Evolutionary conservation across 192 early-diverging fungal genomes (phyloP).

Genomic region (Radiomyces spectabilis): DNA sequence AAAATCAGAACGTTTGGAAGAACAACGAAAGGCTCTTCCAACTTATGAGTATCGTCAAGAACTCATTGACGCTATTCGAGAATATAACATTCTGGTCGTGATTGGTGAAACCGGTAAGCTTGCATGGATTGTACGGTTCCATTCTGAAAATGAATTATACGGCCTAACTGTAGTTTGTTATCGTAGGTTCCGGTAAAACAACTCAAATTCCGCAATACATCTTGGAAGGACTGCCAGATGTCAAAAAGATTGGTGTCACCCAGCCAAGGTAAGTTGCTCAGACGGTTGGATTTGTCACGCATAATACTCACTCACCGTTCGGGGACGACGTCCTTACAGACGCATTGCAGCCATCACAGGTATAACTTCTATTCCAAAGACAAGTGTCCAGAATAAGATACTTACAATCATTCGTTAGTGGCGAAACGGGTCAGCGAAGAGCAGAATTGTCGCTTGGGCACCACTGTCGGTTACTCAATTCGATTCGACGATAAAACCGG

Average conservation of each 20-base stretch:
- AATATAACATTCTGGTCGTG: conserved; percentile 80
- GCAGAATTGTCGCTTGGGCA: conserved; percentile 71
- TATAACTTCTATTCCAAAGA: not conserved
- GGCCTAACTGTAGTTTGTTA: too few relatives aligned
- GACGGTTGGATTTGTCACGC: too few relatives aligned
- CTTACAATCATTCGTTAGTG: conserved; percentile 33
- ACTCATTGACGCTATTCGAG: conserved; percentile 76
- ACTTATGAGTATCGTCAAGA: conserved; percentile 59
- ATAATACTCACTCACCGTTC: too few relatives aligned
- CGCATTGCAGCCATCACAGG: conserved; percentile 78
- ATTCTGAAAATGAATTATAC: not conserved
- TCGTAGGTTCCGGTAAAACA: conserved; percentile 69
- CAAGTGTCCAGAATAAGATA: not conserved
- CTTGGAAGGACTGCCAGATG: conserved; percentile 42
- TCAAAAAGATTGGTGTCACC: conserved; percentile 54
- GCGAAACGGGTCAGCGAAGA: conserved; percentile 96
- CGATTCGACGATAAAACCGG: conserved; percentile 94
- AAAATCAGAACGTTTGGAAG: not conserved
- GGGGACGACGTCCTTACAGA: too few relatives aligned
- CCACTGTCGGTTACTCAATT: conserved; percentile 85
- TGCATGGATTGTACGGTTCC: not conserved
- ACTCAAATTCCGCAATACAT: conserved; percentile 84
- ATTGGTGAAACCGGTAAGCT: conserved; percentile 88
- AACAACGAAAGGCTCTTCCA: conserved; percentile 18
- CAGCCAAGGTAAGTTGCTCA: conserved; percentile 62